Conservation (phyloP, 306 rosid species). For the Acacia confusa region DNA sequence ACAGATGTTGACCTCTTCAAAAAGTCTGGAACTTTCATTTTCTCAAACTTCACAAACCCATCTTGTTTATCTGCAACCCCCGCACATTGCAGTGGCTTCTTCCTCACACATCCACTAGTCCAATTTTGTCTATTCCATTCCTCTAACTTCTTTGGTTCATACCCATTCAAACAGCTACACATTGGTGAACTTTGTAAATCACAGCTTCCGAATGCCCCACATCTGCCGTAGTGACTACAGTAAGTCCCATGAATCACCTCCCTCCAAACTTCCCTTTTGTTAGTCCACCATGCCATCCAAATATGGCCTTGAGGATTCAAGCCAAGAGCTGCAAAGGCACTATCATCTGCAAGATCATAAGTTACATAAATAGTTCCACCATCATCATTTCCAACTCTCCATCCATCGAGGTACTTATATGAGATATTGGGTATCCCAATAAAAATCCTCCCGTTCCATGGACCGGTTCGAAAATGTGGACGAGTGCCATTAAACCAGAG, state of each 20-base stretch:
- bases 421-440: conserved; percentile 11
- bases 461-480: conserved; percentile 25
- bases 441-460: conserved; percentile 30
- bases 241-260: not conserved
- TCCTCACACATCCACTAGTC: not conserved
- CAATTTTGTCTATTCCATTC: conserved; percentile 28
- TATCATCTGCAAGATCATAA: not conserved
- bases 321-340: not conserved
- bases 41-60: too few species aligned
- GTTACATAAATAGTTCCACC: not conserved
- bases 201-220: conserved; percentile 27
- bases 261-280: not conserved
- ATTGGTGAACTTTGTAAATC: not conserved
- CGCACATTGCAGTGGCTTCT: not conserved
- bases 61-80: not conserved
- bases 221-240: conserved; percentile 26
- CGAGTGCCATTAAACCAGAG: conserved; percentile 25
- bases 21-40: too few species aligned
- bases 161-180: conserved; percentile 44
- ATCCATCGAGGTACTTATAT: not conserved
- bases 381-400: not conserved
- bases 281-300: not conserved
- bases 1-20: too few species aligned
- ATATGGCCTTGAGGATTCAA: not conserved
- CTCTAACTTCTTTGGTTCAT: conserved; percentile 14